Percentiles rank a stretch among this genome's conserved stretches.
Conservation (phyloP, 2,329 filamentous ascomycete genomes). For the Escovopsis weberi region DNA sequence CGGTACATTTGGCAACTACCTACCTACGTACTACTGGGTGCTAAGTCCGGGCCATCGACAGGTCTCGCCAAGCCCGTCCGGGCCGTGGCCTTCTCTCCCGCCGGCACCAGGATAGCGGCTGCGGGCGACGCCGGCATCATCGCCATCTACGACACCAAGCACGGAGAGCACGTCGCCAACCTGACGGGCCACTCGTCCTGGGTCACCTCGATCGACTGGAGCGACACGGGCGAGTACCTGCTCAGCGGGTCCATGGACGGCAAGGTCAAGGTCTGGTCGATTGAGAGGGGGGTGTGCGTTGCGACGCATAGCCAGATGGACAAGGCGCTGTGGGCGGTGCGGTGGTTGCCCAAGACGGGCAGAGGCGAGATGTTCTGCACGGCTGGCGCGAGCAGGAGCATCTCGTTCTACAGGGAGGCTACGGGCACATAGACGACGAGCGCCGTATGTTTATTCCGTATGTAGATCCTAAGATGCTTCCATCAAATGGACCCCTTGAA, state of each 20-base stretch:
- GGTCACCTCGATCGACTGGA: conserved; percentile 90
- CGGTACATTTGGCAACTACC: no score
- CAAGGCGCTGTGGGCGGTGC: conserved; percentile 68
- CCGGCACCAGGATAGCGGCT: conserved; percentile 69
- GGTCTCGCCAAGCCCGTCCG: conserved; percentile 80
- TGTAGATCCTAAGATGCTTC: no score
- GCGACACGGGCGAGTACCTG: conserved; percentile 78
- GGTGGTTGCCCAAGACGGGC: conserved; percentile 63
- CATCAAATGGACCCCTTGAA: no score
- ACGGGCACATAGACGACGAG: conserved; percentile 41
- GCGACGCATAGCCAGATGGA: conserved; percentile 89
- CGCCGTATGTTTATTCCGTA: not conserved
- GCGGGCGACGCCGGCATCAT: conserved; percentile 83
- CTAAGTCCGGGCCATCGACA: conserved; percentile 14
- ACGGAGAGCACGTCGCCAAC: conserved; percentile 84
- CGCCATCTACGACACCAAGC: conserved; percentile 79
- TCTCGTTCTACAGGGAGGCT: conserved; percentile 76
- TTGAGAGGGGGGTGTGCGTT: conserved; percentile 71
- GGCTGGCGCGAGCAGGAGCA: conserved; percentile 58
- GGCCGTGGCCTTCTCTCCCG: conserved; percentile 75
- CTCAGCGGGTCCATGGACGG: conserved; percentile 82
- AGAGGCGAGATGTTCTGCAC: conserved; percentile 63
- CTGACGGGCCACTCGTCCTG: conserved; percentile 67
- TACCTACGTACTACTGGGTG: no score
- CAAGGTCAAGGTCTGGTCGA: conserved; percentile 90